Evolutionary conservation across 495 filamentous ascomycete genomes (phyloP).

Genomic region (Platismatia glauca): DNA sequence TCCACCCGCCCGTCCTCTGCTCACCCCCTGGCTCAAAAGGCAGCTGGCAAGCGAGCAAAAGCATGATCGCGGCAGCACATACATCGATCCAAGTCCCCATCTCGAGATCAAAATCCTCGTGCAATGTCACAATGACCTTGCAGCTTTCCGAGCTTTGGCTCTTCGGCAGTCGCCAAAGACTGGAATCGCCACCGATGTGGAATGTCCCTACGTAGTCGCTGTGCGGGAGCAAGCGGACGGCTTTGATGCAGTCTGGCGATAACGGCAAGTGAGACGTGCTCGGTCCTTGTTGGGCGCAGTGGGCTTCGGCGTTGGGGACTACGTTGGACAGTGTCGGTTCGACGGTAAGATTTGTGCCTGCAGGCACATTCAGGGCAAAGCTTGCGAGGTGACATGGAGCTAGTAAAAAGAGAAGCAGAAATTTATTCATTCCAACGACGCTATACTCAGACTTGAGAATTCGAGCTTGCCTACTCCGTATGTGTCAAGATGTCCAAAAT

Average conservation of each 20-base stretch:
- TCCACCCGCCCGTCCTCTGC: background rate
- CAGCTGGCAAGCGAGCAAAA: background rate
- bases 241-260: background rate
- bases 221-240: background rate
- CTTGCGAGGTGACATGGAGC: background rate
- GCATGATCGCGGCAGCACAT: background rate
- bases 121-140: background rate
- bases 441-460: background rate
- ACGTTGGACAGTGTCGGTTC: background rate
- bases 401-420: background rate
- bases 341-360: background rate
- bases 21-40: background rate
- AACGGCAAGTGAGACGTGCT: background rate
- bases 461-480: background rate
- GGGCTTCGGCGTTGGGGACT: background rate
- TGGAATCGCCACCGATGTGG: background rate
- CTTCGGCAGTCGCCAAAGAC: background rate
- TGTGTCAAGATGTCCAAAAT: background rate
- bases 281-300: background rate
- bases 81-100: background rate
- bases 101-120: background rate
- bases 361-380: background rate
- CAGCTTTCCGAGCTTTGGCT: background rate
- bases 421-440: background rate
- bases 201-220: background rate